A percentile compares a stretch with the other conserved stretches of the same genome.
Conservation (phyloP, 371 early-diverging fungal genomes). For the Mucor irregularis region DNA sequence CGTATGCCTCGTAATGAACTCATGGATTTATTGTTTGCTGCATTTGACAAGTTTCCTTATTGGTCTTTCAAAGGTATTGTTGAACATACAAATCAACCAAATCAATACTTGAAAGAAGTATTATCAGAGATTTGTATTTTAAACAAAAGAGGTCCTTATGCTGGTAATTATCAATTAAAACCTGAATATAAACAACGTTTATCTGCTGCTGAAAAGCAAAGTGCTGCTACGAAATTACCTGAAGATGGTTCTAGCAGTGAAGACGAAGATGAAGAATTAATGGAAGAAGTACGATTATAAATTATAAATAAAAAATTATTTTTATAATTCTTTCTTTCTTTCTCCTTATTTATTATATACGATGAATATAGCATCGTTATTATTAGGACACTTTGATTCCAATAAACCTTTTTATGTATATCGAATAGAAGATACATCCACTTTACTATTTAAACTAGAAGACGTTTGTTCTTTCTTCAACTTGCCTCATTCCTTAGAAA, state of each 20-base stretch:
- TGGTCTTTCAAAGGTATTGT: slow-evolving; percentile 86
- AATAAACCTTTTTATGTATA: slow-evolving; percentile 23
- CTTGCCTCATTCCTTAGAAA: slow-evolving; percentile 21
- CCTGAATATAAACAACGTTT: slow-evolving; percentile 71
- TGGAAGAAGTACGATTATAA: slow-evolving; percentile 47
- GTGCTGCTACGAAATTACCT: slow-evolving; percentile 19
- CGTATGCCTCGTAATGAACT: slow-evolving; percentile 86
- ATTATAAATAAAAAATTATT: too few species aligned
- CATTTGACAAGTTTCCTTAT: slow-evolving; percentile 81
- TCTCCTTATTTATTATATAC: too few species aligned
- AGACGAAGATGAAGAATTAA: slow-evolving; percentile 43
- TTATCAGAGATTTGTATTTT: slow-evolving; percentile 77
- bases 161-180: slow-evolving; percentile 81
- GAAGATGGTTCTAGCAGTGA: slow-evolving; percentile 28
- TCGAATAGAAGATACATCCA: slow-evolving; percentile 20
- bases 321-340: too few species aligned
- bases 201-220: slow-evolving; percentile 46
- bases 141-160: slow-evolving; percentile 85
- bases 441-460: slow-evolving; percentile 21
- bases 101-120: slow-evolving; percentile 84
- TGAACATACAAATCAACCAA: slow-evolving; percentile 80
- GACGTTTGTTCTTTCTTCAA: slow-evolving; percentile 26
- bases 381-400: slow-evolving; percentile 22
- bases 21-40: slow-evolving; percentile 79
- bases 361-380: too few species aligned